Base-by-base conservation (phyloP, 176 grass and related monocot genomes). In the Paspalum notatum region DNA sequence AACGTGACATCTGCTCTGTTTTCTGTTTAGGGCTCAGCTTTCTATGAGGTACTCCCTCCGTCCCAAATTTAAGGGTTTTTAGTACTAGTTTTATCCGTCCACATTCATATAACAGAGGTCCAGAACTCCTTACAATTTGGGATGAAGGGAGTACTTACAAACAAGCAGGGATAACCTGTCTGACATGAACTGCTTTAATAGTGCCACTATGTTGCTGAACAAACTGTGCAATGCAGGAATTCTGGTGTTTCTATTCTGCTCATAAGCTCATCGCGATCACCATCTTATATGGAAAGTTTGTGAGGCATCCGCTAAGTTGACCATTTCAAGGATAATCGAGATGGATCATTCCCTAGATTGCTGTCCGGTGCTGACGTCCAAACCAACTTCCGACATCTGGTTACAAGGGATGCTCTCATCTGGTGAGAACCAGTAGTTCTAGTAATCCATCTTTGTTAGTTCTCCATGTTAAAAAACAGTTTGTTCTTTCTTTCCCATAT, bases 331-430 rank as follows among this genome's bases (percentile, higher is more conserved):
- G 44, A 74, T 27, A 85, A 85, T 48, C 56, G 87, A 45, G 84
- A n/a, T 85, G 72, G 65, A 82, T 40, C 87, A 67, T 89, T 77
- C 81, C 84, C 76, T 44, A 82, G 82, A 71, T 58, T 86, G 22
- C 75, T 94, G 53, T 91, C 87, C 11, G 79, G 79, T 75, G 91
- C 89, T 78, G 91, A 91, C 61, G 74, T 80, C 77, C 16, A 91
- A 59, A 91, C 88, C 72, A 88, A 91, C 64, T 79, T 84, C 78
- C 17, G 86, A 62, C 69, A 87, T 53, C 38, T 89, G 47, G 79
- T 92, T 15, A 85, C 80, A 32, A 84, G 93, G 78, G 90, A 91
- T 85, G 94, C 76, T 53, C 88, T 89, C 39, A 44, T 90, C 80
- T 91, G 88, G 85, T 97, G 91, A 79, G 58, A 27, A 47, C 18